Evolutionary conservation across 495 filamentous ascomycete species (phyloP), one percentile per base, ranked within the genome.

Genomic region (Penicillium coprophilum): DNA sequence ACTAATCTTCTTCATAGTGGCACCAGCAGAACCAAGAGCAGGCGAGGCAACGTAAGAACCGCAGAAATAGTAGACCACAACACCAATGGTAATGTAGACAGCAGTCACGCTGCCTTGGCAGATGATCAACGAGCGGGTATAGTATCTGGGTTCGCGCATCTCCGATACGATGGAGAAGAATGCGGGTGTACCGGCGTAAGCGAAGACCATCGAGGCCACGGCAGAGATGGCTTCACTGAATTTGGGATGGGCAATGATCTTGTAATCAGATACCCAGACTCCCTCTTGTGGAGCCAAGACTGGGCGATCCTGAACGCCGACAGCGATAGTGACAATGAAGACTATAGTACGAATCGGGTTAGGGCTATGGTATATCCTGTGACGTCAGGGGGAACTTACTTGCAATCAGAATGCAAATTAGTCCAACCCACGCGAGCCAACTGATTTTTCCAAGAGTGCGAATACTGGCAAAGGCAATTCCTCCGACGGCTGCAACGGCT

Each of bases 161-260:
- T 92, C 88, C 31, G 85, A 80, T 61, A 86, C 85, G 67, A 92
- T 87, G 19, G 77, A 79, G 74, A 91, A 89, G 78, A 77, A 87
- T 61, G 71, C 86, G 49, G 80, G 86, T 60, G 74, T 87, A 59
- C 82, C 88, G 12, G 73, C 62, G 72, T 64, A 77, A 21, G 88
- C 87, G 61, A 91, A 88, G 53, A 87, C 75, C 30, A 91, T 82
- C 62, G 89, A 85, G n/a, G 82, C 80, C 23, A 89, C 76, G 9
- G 85, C 83, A 32, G 85, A 79, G 55, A 90, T 71, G 20, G 66
- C 72, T 15, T 71, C 58, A 10, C 57, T 52, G 46, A 77, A 76
- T 4, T 54, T 56, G 3, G 72, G 59, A 32, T 53, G 66, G 50
- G 46, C 32, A 48, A 73, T 21, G 31, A 75, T 44, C 30, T 70